Evolutionary conservation across 768 basidiomycete genomes (phyloP).

Genomic region (Rhizopogon vinicolor): DNA sequence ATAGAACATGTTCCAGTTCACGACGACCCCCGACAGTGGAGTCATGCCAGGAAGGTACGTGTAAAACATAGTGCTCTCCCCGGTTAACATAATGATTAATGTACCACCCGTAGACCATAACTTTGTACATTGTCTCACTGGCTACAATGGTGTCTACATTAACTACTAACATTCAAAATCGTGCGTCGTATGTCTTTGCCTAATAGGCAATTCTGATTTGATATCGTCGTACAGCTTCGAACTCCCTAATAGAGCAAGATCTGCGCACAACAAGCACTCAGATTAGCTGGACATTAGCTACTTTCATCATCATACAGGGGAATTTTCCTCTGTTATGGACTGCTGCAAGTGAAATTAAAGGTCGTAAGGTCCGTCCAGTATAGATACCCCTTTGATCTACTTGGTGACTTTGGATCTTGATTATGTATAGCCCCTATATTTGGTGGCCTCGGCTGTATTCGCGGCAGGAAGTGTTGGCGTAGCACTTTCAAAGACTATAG

Average conservation of each 20-base stretch:
- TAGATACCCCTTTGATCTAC: not conserved
- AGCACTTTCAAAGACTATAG: slow-evolving; percentile 50
- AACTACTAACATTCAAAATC: slow-evolving; percentile 24
- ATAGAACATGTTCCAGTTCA: slow-evolving; percentile 38
- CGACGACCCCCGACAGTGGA: slow-evolving; percentile 64
- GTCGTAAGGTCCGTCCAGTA: slow-evolving; percentile 50
- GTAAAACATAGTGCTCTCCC: not conserved
- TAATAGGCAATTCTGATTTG: not conserved
- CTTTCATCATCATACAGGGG: slow-evolving; percentile 76
- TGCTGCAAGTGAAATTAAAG: slow-evolving; percentile 68
- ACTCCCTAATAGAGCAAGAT: slow-evolving; percentile 52
- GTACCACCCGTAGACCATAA: slow-evolving; percentile 14
- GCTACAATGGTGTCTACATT: slow-evolving; percentile 21
- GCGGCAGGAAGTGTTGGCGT: slow-evolving; percentile 52
- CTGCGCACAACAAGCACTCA: slow-evolving; percentile 56
- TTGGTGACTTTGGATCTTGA: not conserved
- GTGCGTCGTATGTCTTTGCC: slow-evolving; percentile 10
- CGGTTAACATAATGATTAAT: not conserved
- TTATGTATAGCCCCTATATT: slow-evolving; percentile 43
- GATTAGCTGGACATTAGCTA: slow-evolving; percentile 62
- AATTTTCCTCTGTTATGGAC: slow-evolving; percentile 64
- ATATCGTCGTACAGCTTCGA: slow-evolving; percentile 43
- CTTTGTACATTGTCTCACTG: slow-evolving; percentile 21
- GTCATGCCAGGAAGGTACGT: slow-evolving; percentile 47
- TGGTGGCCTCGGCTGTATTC: slow-evolving; percentile 48